These are phyloP conservation scores for Clitopilus hobsonii DNA, from an alignment of 768 basidiomycete species.

Conservation along the genomic window DNA sequence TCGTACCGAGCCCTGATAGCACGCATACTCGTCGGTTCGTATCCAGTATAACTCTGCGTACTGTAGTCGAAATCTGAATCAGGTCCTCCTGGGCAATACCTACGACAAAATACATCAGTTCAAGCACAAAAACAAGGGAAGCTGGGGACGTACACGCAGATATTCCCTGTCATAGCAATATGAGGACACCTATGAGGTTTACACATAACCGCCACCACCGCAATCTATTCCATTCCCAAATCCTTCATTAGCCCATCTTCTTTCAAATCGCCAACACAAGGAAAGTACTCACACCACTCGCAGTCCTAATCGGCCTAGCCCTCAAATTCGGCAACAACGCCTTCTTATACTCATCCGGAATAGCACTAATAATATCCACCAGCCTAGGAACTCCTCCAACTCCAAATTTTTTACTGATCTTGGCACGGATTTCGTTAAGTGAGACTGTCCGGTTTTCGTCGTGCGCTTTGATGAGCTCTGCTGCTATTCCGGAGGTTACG, in stretches of 20 bases:
- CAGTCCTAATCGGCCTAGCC: constrained; percentile 93
- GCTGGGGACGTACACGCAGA: constrained; percentile 74
- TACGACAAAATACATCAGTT: constrained; percentile 18
- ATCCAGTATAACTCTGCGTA: constrained; percentile 93
- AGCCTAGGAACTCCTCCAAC: constrained; percentile 86
- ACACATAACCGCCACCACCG: constrained; percentile 99
- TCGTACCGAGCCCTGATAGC: constrained; percentile 94
- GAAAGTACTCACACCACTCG: constrained; percentile 87
- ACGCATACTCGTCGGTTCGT: constrained; percentile 98
- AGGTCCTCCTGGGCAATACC: constrained; percentile 97
- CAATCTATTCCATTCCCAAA: constrained; percentile 56
- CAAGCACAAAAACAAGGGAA: not conserved
- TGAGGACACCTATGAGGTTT: constrained; percentile 99
- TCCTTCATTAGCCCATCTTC: too few species aligned
- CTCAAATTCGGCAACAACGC: constrained; percentile 83
- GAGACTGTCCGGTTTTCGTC: constrained; percentile 75
- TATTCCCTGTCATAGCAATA: constrained; percentile 99
- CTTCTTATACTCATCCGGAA: constrained; percentile 96
- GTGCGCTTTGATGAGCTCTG: constrained; percentile 87
- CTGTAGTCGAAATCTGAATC: constrained; percentile 99
- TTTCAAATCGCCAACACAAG: too few species aligned
- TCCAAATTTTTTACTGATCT: constrained; percentile 86
- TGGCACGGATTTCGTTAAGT: constrained; percentile 81
- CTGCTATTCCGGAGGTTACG: constrained; percentile 91
- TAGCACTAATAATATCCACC: constrained; percentile 97